Conservation (phyloP, 2,329 filamentous ascomycete genomes). For the Gliomastix tumulicola region DNA sequence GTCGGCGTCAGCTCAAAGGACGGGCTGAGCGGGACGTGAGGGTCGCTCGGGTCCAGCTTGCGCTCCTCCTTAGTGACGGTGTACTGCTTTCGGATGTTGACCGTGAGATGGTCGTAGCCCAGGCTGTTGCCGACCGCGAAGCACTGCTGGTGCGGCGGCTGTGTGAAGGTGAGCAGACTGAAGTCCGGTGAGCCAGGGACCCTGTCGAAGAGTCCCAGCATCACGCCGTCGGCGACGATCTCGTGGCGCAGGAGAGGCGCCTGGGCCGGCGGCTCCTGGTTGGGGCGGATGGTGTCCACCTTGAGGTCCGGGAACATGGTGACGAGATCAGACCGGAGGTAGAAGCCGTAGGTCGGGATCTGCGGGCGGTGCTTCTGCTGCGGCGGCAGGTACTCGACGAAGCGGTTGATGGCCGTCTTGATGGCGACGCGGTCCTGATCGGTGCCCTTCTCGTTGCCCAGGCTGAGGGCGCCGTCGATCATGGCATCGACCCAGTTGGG, state of each 20-base stretch:
- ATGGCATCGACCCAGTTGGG: constrained; percentile 31
- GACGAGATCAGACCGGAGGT: constrained; percentile 26
- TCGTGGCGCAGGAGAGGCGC: constrained; percentile 20
- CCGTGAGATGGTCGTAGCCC: not conserved
- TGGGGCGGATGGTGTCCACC: constrained; percentile 10
- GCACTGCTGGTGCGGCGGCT: not conserved
- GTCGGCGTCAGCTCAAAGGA: too few relatives aligned
- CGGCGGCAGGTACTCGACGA: constrained; percentile 11
- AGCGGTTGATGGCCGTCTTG: constrained; percentile 20
- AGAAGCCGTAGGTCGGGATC: constrained; percentile 29
- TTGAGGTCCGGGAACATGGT: constrained; percentile 28
- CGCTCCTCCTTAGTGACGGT: not conserved
- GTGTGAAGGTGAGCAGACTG: not conserved
- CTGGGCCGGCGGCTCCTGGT: not conserved
- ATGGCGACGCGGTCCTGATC: constrained; percentile 18
- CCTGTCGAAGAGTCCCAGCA: constrained; percentile 23
- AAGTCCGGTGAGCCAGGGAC: constrained; percentile 6
- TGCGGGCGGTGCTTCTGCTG: constrained; percentile 13
- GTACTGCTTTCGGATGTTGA: not conserved
- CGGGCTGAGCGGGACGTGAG: too few relatives aligned
- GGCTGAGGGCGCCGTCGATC: constrained; percentile 33
- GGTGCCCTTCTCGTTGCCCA: constrained; percentile 26
- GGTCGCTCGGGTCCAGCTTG: too few relatives aligned
- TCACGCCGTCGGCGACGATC: constrained; percentile 18
- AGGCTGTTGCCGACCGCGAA: not conserved